Evolutionary conservation across 306 rosid species (phyloP).

Genomic region (Betula pendula): DNA sequence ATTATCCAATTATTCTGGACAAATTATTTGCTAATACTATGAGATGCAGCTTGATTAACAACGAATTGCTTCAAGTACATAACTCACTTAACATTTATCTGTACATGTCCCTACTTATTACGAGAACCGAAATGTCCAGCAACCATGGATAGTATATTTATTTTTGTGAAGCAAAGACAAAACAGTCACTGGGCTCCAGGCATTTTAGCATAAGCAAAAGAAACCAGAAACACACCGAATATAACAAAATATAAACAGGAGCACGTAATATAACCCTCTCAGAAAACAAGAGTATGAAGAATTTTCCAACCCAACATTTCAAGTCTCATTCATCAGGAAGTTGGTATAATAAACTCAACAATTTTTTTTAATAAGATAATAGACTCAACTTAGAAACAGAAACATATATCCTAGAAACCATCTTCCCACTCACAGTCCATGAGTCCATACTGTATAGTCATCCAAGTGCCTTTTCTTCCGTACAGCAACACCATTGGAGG

Average conservation of each 20-base stretch:
- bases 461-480: neutral
- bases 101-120: neutral
- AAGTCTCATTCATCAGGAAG: slow-evolving; percentile 2
- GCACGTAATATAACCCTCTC: neutral
- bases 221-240: neutral
- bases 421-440: neutral
- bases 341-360: neutral
- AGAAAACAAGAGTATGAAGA: neutral
- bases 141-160: neutral
- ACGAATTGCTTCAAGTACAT: neutral
- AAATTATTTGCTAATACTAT: neutral
- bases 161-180: neutral
- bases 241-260: neutral
- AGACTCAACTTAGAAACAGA: neutral
- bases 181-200: neutral
- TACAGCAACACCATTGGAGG: neutral
- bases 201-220: neutral
- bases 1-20: neutral
- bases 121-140: neutral
- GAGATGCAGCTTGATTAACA: neutral
- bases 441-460: neutral
- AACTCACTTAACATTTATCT: neutral
- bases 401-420: neutral
- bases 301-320: neutral
- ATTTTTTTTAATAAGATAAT: too few species aligned